Percentiles rank a stretch among this genome's conserved stretches.
Conservation (phyloP, 2,329 filamentous ascomycete species). For the Chaetomiaceae sp. region DNA sequence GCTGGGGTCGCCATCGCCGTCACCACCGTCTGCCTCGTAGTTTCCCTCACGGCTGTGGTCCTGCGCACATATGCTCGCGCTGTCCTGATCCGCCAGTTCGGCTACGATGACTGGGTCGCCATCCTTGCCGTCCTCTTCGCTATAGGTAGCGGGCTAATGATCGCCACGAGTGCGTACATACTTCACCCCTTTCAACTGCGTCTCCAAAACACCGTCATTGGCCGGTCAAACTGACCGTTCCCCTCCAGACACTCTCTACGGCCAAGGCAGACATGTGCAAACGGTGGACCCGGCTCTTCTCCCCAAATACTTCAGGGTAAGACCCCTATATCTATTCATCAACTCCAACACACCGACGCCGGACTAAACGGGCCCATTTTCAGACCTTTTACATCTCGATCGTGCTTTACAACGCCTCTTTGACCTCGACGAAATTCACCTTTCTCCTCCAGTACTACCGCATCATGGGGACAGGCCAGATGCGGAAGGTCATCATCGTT, state of each 20-base stretch:
- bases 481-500: conserved; percentile 29
- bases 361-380: too few species aligned
- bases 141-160: conserved; percentile 21
- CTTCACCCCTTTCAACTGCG: background rate
- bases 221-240: background rate
- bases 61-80: conserved; percentile 23
- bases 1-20: conserved; percentile 23
- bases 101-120: conserved; percentile 25
- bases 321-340: background rate
- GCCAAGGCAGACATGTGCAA: conserved; percentile 21
- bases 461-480: conserved; percentile 31
- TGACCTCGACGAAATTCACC: conserved; percentile 34
- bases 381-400: conserved; percentile 38
- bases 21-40: conserved; percentile 16
- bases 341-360: too few species aligned
- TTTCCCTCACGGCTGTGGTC: conserved; percentile 19
- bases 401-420: conserved; percentile 34
- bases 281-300: conserved; percentile 11
- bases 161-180: conserved; percentile 14
- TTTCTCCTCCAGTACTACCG: conserved; percentile 38
- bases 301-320: conserved; percentile 23
- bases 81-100: conserved; percentile 24
- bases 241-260: conserved; percentile 21
- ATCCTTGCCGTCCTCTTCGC: conserved; percentile 22
- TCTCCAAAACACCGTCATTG: too few species aligned